phyloP scores from a whole-genome alignment of 306 rosid species.

The Inga laurina region DNA sequence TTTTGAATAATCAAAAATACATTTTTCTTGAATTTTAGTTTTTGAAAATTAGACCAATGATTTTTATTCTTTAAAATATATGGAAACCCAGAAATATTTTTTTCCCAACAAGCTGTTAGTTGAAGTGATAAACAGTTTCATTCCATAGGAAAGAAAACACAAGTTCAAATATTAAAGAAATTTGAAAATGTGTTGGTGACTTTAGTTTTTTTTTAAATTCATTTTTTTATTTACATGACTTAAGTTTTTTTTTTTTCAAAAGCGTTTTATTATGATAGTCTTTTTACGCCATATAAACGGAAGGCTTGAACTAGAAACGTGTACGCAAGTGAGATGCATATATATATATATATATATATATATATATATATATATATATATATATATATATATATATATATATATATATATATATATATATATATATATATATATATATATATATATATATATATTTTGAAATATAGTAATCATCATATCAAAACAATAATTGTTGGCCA shows the following conservation, averaged over 20 bases:
- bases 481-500: not conserved
- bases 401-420: too few relatives aligned
- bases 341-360: too few relatives aligned
- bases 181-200: not conserved
- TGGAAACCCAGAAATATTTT: not conserved
- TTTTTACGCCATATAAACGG: not conserved
- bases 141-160: too few relatives aligned
- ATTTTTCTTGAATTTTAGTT: not conserved
- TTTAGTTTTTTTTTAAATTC: too few relatives aligned
- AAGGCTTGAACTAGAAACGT: not conserved
- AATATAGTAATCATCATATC: not conserved
- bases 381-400: not conserved
- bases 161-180: not conserved
- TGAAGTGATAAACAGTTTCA: too few relatives aligned
- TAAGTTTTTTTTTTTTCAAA: not conserved
- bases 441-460: not conserved
- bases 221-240: not conserved
- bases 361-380: not conserved
- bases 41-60: not conserved
- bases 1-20: not conserved
- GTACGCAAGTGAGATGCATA: not conserved
- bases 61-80: not conserved
- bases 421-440: too few relatives aligned
- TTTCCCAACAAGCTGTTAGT: too few relatives aligned
- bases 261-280: not conserved